These are phyloP conservation scores for Fusarium equiseti DNA, from an alignment of 2,329 filamentous ascomycete genomes.

Conservation along the genomic window DNA sequence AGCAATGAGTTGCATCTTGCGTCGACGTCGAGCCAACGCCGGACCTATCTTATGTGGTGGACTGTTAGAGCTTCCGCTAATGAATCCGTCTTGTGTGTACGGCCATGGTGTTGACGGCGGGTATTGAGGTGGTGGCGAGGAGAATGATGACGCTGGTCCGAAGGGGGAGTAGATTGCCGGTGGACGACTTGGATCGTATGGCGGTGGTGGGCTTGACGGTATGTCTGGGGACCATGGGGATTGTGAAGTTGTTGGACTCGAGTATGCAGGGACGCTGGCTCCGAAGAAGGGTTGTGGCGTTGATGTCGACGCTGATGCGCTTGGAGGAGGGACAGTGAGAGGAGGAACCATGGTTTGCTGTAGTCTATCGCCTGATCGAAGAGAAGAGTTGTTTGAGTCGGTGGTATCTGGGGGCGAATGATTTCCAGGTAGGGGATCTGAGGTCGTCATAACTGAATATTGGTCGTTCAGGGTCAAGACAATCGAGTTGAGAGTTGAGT, in stretches of 20 bases:
- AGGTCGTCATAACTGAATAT: conserved; percentile 37
- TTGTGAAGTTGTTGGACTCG: conserved; percentile 10
- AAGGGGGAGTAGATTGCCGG: conserved; percentile 46
- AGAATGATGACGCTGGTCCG: conserved; percentile 19
- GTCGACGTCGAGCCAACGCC: conserved; percentile 38
- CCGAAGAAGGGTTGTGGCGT: conserved; percentile 17
- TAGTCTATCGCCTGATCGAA: conserved; percentile 40
- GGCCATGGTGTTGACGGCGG: conserved; percentile 38
- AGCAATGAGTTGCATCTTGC: conserved; percentile 42
- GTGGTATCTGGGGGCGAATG: conserved; percentile 50
- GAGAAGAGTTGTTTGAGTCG: conserved; percentile 50
- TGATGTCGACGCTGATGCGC: conserved; percentile 10
- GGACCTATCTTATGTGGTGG: conserved; percentile 42
- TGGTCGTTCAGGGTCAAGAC: background rate
- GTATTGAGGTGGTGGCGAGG: conserved; percentile 30
- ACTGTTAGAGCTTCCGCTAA: conserved; percentile 28
- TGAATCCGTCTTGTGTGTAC: conserved; percentile 33
- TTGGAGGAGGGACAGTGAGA: conserved; percentile 4
- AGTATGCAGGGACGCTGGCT: conserved; percentile 24
- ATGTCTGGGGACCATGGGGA: conserved; percentile 37
- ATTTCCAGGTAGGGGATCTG: conserved; percentile 27
- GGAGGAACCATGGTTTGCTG: conserved; percentile 15
- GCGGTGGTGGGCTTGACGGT: conserved; percentile 45
- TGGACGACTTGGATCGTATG: conserved; percentile 46
- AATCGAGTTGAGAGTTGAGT: background rate